These are phyloP conservation scores for Zasmidium cellare DNA, from an alignment of 2,329 filamentous ascomycete species.

Conservation along the genomic window DNA sequence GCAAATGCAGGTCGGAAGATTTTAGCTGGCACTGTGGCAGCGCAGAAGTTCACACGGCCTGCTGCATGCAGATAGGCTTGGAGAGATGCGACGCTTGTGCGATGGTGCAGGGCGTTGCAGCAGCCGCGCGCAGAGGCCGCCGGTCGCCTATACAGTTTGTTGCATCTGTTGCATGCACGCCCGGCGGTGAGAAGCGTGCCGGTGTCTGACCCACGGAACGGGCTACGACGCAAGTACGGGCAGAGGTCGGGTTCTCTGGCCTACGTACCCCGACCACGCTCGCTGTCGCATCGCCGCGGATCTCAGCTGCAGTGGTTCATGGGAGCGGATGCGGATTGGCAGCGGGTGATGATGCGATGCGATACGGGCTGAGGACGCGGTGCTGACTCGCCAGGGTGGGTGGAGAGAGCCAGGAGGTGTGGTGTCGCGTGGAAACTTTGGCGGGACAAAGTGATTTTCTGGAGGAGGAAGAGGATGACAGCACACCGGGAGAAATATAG, in stretches of 20 bases:
- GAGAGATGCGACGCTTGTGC: background rate
- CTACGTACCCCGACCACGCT: conserved; percentile 7
- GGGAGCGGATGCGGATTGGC: background rate
- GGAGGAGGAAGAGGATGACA: background rate
- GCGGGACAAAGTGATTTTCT: background rate
- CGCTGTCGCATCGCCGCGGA: background rate
- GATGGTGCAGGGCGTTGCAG: background rate
- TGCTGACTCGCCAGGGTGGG: background rate
- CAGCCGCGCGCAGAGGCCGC: background rate
- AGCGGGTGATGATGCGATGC: background rate
- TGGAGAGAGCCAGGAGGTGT: too few species aligned
- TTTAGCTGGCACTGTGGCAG: background rate
- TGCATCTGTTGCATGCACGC: background rate
- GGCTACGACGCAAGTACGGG: background rate
- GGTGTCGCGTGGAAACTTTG: conserved; percentile 1
- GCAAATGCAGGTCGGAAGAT: background rate
- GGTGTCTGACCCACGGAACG: background rate
- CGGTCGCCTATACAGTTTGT: background rate
- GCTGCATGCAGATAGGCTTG: background rate
- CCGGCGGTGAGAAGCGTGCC: conserved; percentile 1
- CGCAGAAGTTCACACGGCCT: too few species aligned
- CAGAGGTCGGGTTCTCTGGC: conserved; percentile 3
- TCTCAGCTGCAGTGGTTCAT: background rate
- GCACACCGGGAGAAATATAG: background rate
- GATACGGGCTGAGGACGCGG: background rate